These are phyloP conservation scores for Biscutella laevigata DNA, from an alignment of 441 rosid species.

Conservation along the genomic window DNA sequence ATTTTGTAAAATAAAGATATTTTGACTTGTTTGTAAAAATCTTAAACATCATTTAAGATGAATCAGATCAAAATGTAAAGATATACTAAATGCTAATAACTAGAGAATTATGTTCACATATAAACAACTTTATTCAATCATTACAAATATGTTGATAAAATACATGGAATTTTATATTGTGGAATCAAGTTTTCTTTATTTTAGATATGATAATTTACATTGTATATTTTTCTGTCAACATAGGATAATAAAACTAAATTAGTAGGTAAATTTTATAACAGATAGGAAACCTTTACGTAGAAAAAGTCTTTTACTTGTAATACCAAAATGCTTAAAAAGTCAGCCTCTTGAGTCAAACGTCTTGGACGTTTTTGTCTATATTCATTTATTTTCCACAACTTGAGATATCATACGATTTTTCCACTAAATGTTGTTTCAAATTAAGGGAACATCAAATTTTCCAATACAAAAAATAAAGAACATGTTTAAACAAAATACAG, in stretches of 20 bases:
- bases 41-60: no score
- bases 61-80: no score
- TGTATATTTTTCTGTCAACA: no score
- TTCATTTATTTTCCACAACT: background rate
- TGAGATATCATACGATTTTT: background rate
- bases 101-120: no score
- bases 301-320: constrained; percentile 2
- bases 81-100: no score
- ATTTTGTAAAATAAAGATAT: no score
- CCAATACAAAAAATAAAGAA: background rate
- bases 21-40: no score
- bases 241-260: no score
- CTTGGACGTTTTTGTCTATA: background rate
- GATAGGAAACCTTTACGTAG: background rate
- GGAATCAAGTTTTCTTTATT: constrained; percentile 6
- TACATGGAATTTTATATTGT: background rate
- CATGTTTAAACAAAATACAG: no score
- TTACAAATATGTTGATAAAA: background rate
- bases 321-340: constrained; percentile 3
- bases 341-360: constrained; percentile 5
- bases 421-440: background rate
- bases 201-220: background rate
- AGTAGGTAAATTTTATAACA: no score
- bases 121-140: no score
- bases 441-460: background rate